phyloP scores from a whole-genome alignment of 2,329 filamentous ascomycete species.

The Rosellinia necatrix region DNA sequence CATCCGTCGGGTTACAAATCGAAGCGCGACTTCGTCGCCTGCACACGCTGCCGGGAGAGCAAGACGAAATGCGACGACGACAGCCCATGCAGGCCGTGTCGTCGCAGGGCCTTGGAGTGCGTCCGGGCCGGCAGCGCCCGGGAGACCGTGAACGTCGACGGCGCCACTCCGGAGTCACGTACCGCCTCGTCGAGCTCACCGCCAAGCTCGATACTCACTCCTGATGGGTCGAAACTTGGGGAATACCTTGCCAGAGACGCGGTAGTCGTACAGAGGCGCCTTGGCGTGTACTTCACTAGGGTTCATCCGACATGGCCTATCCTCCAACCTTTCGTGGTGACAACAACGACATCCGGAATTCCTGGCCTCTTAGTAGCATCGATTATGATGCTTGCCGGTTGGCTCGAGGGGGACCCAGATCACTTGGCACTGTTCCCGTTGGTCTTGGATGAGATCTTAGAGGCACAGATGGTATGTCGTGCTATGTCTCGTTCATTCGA shows the following conservation, averaged over 20 bases:
- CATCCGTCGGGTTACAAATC: slow-evolving; percentile 23
- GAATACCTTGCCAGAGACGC: slow-evolving; percentile 7
- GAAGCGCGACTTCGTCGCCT: slow-evolving; percentile 25
- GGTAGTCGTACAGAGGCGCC: slow-evolving; percentile 12
- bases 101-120: slow-evolving; percentile 28
- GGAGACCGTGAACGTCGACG: neutral
- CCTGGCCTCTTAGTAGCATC: slow-evolving; percentile 27
- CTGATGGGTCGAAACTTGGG: slow-evolving; percentile 8
- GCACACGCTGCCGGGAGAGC: slow-evolving; percentile 29
- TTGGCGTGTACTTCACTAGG: slow-evolving; percentile 28
- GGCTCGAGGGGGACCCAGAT: slow-evolving; percentile 31
- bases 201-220: neutral
- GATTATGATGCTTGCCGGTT: slow-evolving; percentile 33
- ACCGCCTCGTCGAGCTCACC: neutral
- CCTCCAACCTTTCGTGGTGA: slow-evolving; percentile 27
- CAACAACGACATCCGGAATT: slow-evolving; percentile 1
- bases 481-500: neutral
- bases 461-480: slow-evolving; percentile 26
- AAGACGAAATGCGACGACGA: slow-evolving; percentile 33
- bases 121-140: slow-evolving; percentile 14
- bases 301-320: slow-evolving; percentile 33
- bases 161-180: neutral
- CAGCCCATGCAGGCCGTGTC: slow-evolving; percentile 29
- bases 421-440: slow-evolving; percentile 27
- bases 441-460: slow-evolving; percentile 29